A percentile compares a stretch with the other conserved stretches of the same genome.
Evolutionary conservation across 2,329 filamentous ascomycete species (phyloP).

Genomic region (Aspergillus eucalypticola): DNA sequence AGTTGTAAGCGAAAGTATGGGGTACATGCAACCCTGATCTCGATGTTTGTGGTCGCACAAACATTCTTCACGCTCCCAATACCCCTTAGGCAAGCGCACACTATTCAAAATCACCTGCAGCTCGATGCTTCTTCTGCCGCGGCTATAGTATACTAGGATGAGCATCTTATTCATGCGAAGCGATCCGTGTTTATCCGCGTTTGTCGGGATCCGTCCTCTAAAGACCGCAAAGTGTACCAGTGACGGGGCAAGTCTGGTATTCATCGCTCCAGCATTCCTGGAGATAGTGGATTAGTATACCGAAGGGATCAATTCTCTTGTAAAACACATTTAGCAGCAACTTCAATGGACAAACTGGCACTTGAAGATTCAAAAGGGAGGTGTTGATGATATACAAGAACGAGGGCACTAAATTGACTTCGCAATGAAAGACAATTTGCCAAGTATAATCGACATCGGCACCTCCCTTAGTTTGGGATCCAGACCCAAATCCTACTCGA

Average conservation of each 20-base stretch:
- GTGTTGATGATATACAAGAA: not conserved
- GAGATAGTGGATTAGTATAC: not conserved
- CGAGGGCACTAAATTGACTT: not conserved
- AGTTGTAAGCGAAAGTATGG: not conserved
- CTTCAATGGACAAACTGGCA: not conserved
- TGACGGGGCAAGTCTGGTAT: not conserved
- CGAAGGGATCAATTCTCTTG: not conserved
- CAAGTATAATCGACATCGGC: not conserved
- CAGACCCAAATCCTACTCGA: not conserved
- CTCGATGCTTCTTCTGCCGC: not conserved
- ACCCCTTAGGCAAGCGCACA: not conserved
- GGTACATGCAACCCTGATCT: not conserved
- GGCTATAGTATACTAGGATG: not conserved
- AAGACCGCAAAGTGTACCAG: not conserved
- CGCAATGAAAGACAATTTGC: not conserved
- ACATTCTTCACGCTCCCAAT: not conserved
- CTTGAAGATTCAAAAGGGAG: not conserved
- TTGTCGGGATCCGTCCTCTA: not conserved
- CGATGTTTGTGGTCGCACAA: not conserved
- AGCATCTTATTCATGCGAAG: not conserved
- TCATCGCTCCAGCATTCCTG: not conserved
- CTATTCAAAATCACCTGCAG: not conserved
- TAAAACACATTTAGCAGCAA: not conserved
- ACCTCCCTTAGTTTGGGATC: not conserved
- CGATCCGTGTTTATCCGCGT: not conserved